Percentiles rank a stretch among this genome's conserved stretches.
phyloP scores from a whole-genome alignment of 139 green algal species.

The Ettlia oleoabundans region DNA sequence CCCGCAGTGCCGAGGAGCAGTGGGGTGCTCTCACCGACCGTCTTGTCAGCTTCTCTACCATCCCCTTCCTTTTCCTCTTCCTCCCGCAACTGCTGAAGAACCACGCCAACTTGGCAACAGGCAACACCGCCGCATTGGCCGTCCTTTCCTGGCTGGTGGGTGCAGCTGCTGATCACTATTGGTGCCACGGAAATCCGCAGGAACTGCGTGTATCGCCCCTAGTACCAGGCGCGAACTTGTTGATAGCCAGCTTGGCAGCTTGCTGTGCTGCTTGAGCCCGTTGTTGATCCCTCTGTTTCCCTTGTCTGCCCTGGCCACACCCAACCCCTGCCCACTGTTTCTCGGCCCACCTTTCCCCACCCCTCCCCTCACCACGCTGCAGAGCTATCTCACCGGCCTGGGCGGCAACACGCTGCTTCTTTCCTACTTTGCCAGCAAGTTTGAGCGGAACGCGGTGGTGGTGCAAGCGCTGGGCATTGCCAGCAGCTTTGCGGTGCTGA shows the following conservation, averaged over 20 bases:
- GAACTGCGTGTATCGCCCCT: no score
- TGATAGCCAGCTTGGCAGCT: not conserved
- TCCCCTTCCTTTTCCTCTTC: slow-evolving; percentile 71
- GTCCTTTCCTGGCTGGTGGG: slow-evolving; percentile 54
- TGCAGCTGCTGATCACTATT: not conserved
- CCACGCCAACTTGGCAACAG: slow-evolving; percentile 53
- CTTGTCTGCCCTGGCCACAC: no score
- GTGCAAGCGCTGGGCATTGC: slow-evolving; percentile 77
- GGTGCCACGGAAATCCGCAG: no score
- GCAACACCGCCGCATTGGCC: slow-evolving; percentile 58
- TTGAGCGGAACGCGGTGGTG: slow-evolving; percentile 69
- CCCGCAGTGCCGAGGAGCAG: not conserved
- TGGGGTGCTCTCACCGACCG: slow-evolving; percentile 22
- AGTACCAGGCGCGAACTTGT: no score
- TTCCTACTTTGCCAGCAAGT: slow-evolving; percentile 73
- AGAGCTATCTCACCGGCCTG: slow-evolving; percentile 51
- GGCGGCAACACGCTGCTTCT: slow-evolving; percentile 81
- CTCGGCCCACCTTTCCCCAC: no score
- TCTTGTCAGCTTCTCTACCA: slow-evolving; percentile 54
- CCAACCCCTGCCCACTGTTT: no score
- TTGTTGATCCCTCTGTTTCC: no score
- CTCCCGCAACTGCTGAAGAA: slow-evolving; percentile 85
- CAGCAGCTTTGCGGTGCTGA: slow-evolving; percentile 78
- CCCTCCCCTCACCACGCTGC: not conserved
- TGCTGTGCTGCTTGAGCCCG: not conserved